Evolutionary conservation across 2,329 filamentous ascomycete genomes (phyloP).

Genomic region (Ophiocordyceps camponoti-saundersi): DNA sequence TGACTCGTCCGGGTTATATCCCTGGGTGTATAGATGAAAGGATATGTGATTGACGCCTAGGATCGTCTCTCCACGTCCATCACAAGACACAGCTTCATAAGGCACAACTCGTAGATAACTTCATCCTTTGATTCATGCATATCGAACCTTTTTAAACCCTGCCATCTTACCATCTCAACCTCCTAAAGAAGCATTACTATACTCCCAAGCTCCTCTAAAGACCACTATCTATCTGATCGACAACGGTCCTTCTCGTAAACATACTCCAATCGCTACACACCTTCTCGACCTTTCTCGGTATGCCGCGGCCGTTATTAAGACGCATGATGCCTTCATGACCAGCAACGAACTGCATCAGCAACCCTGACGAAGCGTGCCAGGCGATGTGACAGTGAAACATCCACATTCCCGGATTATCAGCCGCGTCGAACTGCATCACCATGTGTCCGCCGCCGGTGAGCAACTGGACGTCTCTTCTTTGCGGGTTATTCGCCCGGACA

Average conservation of each 20-base stretch:
- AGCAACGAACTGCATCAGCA: conserved; percentile 34
- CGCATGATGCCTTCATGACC: conserved; percentile 22
- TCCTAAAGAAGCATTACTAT: too few relatives aligned
- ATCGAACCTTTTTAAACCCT: too few relatives aligned
- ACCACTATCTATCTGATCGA: conserved; percentile 37
- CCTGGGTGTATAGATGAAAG: too few relatives aligned
- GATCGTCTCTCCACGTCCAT: too few relatives aligned
- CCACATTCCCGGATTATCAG: conserved; percentile 29
- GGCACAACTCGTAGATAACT: too few relatives aligned
- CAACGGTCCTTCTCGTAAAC: conserved; percentile 22
- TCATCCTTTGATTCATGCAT: too few relatives aligned
- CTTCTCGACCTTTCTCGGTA: conserved; percentile 34
- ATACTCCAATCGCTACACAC: conserved; percentile 1
- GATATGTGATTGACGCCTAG: too few relatives aligned
- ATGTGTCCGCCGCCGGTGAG: conserved; percentile 26
- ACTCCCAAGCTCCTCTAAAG: too few relatives aligned
- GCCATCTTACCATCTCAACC: too few relatives aligned
- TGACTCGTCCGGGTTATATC: too few relatives aligned
- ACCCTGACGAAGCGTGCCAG: conserved; percentile 37
- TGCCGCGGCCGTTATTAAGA: conserved; percentile 30
- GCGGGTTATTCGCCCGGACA: conserved; percentile 26
- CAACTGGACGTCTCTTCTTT: conserved; percentile 32
- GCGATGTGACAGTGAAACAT: conserved; percentile 37
- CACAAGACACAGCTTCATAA: too few relatives aligned
- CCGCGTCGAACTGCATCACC: conserved; percentile 32